These are phyloP conservation scores for Clathrospora elynae DNA, from an alignment of 2,329 filamentous ascomycete genomes.

Conservation along the genomic window DNA sequence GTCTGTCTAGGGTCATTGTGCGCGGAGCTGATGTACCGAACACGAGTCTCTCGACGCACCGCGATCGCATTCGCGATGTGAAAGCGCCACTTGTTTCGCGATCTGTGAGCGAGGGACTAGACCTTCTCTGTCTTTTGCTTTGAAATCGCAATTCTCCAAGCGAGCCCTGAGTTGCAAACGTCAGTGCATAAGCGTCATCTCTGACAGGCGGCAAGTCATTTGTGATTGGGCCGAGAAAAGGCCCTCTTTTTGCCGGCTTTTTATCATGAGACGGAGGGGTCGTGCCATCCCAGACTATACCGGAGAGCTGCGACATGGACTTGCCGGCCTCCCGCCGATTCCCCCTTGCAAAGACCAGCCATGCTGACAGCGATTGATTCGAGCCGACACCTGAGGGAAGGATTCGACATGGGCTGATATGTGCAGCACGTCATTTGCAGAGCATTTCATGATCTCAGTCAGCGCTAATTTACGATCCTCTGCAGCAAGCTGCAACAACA, in stretches of 20 bases:
- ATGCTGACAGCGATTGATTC: conserved; percentile 34
- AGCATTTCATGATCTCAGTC: conserved; percentile 39
- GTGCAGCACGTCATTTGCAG: conserved; percentile 37
- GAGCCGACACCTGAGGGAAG: conserved; percentile 37
- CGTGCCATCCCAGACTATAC: conserved; percentile 41
- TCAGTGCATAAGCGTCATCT: conserved; percentile 48
- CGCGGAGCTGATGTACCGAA: conserved; percentile 24
- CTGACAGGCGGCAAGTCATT: conserved; percentile 26
- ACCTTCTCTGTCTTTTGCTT: conserved; percentile 29
- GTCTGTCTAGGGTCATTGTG: conserved; percentile 13
- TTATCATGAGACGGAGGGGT: conserved; percentile 30
- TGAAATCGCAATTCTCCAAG: conserved; percentile 44
- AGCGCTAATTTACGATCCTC: conserved; percentile 28
- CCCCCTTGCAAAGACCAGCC: conserved; percentile 33
- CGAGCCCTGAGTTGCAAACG: conserved; percentile 42
- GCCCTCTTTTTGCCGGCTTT: conserved; percentile 39
- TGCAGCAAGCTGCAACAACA: conserved; percentile 20
- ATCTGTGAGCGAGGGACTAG: conserved; percentile 21
- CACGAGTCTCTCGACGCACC: too few species aligned
- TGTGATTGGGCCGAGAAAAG: conserved; percentile 33
- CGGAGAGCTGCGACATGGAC: conserved; percentile 33
- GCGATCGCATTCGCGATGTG: conserved; percentile 17
- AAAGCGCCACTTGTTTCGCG: conserved; percentile 30
- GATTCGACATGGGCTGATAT: conserved; percentile 46
- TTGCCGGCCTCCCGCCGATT: conserved; percentile 37